Evolutionary conservation across 805 yeast genomes (phyloP).

Genomic region (Wickerhamiella bombiphila): DNA sequence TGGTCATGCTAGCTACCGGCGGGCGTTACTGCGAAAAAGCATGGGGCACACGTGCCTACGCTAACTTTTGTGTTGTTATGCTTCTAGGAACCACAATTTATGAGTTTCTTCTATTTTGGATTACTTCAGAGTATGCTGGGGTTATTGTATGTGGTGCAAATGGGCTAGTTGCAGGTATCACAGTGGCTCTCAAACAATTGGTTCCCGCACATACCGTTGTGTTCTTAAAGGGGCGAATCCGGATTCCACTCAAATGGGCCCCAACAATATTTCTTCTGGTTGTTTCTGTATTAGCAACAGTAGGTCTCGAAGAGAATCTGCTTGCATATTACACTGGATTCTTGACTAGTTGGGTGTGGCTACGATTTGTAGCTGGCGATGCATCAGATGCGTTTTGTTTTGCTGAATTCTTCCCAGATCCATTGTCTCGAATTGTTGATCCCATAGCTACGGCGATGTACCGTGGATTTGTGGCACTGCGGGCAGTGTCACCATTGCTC

Average conservation of each 20-base stretch:
- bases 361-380: slow-evolving; percentile 71
- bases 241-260: slow-evolving; percentile 30
- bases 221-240: slow-evolving; percentile 32
- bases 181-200: slow-evolving; percentile 51
- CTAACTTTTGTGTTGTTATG: slow-evolving; percentile 31
- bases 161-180: slow-evolving; percentile 38
- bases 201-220: slow-evolving; percentile 45
- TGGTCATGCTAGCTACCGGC: slow-evolving; percentile 32
- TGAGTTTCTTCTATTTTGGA: slow-evolving; percentile 10
- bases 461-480: background rate
- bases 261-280: slow-evolving; percentile 27
- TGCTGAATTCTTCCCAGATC: slow-evolving; percentile 69
- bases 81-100: slow-evolving; percentile 24
- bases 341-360: slow-evolving; percentile 55
- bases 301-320: slow-evolving; percentile 15
- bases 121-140: background rate
- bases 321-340: slow-evolving; percentile 32
- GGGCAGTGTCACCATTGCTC: slow-evolving; percentile 17
- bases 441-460: slow-evolving; percentile 29
- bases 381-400: slow-evolving; percentile 81
- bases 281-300: slow-evolving; percentile 18
- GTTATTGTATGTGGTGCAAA: slow-evolving; percentile 12
- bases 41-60: slow-evolving; percentile 45
- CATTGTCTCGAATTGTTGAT: slow-evolving; percentile 32
- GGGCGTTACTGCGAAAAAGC: slow-evolving; percentile 52